Base-by-base conservation (phyloP, 805 yeast genomes). In the Zygosaccharomyces rouxii region DNA sequence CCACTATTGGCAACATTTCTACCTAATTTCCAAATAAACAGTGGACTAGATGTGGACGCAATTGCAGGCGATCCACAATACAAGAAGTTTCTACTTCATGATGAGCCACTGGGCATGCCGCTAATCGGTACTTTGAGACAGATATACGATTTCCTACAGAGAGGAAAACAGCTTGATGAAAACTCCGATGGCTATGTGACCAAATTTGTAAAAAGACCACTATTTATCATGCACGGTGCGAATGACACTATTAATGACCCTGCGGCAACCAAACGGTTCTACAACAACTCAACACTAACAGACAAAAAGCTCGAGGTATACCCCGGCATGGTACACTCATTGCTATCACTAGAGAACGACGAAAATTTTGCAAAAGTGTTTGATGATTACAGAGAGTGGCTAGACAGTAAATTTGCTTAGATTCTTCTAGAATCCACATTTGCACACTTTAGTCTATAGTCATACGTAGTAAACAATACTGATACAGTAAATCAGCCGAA, bases 201-300 rank as follows among this genome's bases (percentile, higher is more conserved):
- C 38, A 64, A 70, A 5, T 60, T 50, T 43, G 49, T 38, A 6
- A 31, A 47, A 19, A 69, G 74, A 9, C 80, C 86, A 0, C 57
- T 84, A 3, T 62, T 82, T 26, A 67, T 86, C 9, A 55, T 79
- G 38, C 92, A 85, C 61, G 89, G 92, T 26, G 69, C 71, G 7
- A 68, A 64, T n/a, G 95, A 86, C 62, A 66, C 73, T 31, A 74
- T 86, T 55, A 86, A 84, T 61, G 79, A 76, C 61, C 64, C 71
- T 35, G 65, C 70, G 14, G 80, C 76, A 4, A 70, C 83, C 16
- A 61, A 70, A 49, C 56, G 64, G 46, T 81, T 80, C 47, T 58
- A 70, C 41, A 58, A 63, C 0, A 50, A 66, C 14, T 67, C 71
- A 33, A 63, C 64, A 39, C 46, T 55, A 4, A 26, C 38, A 0